These are phyloP conservation scores for Pestalotiopsis sp. DNA, from an alignment of 2,329 filamentous ascomycete genomes.

Conservation along the genomic window DNA sequence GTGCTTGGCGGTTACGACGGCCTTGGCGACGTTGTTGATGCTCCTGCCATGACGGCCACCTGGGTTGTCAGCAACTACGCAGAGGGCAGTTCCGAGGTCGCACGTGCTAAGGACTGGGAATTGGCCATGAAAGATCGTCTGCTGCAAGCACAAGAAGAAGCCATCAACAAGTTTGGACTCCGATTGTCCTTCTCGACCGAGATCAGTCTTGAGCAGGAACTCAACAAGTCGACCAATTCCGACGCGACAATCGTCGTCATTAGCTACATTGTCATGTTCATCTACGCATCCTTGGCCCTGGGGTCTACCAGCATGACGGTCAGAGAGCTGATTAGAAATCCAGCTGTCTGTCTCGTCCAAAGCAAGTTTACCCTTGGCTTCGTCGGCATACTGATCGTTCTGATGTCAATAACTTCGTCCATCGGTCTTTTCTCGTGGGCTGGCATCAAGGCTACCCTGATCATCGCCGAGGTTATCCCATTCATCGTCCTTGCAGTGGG, in stretches of 20 bases:
- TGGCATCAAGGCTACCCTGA: constrained; percentile 91
- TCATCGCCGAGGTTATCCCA: constrained; percentile 97
- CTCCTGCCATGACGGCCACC: constrained; percentile 81
- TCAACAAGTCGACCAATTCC: constrained; percentile 98
- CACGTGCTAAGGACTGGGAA: constrained; percentile 87
- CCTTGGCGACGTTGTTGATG: constrained; percentile 67
- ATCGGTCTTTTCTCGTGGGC: constrained; percentile 92
- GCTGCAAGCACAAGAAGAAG: constrained; percentile 79
- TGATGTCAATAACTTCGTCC: constrained; percentile 96
- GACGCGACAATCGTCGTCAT: constrained; percentile 96
- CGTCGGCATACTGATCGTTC: constrained; percentile 88
- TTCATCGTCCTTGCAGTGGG: constrained; percentile 96
- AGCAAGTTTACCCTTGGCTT: constrained; percentile 97
- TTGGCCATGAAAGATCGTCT: constrained; percentile 73
- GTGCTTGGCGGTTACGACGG: constrained; percentile 80
- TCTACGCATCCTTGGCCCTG: constrained; percentile 91
- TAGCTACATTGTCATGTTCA: constrained; percentile 98
- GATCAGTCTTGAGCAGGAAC: constrained; percentile 89
- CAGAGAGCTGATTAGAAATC: constrained; percentile 77
- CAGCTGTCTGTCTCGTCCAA: constrained; percentile 83
- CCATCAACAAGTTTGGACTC: constrained; percentile 68
- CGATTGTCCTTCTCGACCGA: constrained; percentile 94
- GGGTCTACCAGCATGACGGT: constrained; percentile 84
- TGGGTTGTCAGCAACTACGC: constrained; percentile 92
- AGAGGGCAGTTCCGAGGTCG: constrained; percentile 71